Evolutionary conservation across 2,329 filamentous ascomycete species (phyloP).

Genomic region (Neocucurbitaria cava): DNA sequence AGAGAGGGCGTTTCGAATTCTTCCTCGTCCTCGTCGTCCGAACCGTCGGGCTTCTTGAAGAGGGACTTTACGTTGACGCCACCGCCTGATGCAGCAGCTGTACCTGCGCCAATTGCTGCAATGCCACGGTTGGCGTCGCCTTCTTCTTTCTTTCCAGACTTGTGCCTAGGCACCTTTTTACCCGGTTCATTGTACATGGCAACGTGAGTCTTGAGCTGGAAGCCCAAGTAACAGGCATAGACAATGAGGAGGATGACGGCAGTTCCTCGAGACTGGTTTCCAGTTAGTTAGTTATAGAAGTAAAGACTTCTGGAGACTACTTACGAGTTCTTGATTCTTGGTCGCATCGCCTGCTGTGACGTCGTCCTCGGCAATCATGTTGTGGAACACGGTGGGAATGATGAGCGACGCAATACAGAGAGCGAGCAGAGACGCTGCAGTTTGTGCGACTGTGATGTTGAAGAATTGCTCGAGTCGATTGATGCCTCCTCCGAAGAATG

Average conservation of each 20-base stretch:
- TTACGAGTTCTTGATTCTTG: conserved; percentile 38
- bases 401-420: conserved; percentile 82
- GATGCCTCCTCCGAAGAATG: conserved; percentile 86
- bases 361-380: conserved; percentile 40
- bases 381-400: conserved; percentile 82
- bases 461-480: conserved; percentile 84
- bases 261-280: conserved; percentile 70
- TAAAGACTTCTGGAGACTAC: not conserved
- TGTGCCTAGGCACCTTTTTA: conserved; percentile 73
- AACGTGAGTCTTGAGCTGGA: conserved; percentile 87
- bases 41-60: conserved; percentile 46
- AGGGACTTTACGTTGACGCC: conserved; percentile 58
- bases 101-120: conserved; percentile 60
- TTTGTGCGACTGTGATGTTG: conserved; percentile 91
- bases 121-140: conserved; percentile 59
- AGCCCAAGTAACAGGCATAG: conserved; percentile 84
- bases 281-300: not conserved
- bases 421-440: conserved; percentile 80
- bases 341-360: conserved; percentile 27
- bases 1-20: conserved; percentile 81
- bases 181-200: conserved; percentile 80
- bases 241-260: conserved; percentile 82
- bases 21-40: conserved; percentile 61
- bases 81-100: conserved; percentile 59
- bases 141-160: conserved; percentile 54